A percentile compares a stretch with the other conserved stretches of the same genome.
Conservation (phyloP, 306 rosid genomes). For the Lathyrus sativus region DNA sequence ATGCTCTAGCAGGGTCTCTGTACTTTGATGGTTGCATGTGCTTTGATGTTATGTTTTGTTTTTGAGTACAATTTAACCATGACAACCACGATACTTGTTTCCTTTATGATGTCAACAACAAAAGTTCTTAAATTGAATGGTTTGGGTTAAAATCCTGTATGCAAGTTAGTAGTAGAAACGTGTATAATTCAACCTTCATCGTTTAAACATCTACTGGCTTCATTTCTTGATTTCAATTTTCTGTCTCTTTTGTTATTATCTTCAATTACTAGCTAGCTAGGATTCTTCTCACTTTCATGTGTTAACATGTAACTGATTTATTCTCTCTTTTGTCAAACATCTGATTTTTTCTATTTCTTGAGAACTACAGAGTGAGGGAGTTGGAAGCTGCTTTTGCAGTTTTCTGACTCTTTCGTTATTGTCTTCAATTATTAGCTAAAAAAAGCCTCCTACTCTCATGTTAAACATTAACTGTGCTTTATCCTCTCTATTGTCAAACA, state of each 20-base stretch:
- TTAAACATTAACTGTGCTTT: conserved; percentile 37
- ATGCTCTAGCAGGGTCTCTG: neutral
- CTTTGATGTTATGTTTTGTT: neutral
- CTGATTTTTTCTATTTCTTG: no score
- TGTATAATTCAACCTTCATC: neutral
- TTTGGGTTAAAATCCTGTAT: neutral
- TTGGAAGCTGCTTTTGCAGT: no score
- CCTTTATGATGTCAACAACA: neutral
- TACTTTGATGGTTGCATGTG: neutral
- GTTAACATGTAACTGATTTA: no score
- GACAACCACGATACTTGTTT: neutral
- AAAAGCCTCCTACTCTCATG: conserved; percentile 10
- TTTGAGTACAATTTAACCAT: neutral
- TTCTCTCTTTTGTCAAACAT: no score
- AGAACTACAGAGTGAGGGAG: no score
- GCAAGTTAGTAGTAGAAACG: conserved; percentile 5
- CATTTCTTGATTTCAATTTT: conserved; percentile 4
- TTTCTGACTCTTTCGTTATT: neutral
- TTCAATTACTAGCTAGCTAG: conserved; percentile 9
- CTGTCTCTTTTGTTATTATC: neutral
- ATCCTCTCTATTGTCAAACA: conserved; percentile 47
- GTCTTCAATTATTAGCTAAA: conserved; percentile 14
- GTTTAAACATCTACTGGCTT: conserved; percentile 2
- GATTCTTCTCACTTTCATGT: no score
- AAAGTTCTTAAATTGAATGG: conserved; percentile 19